Base-by-base conservation (phyloP, 768 basidiomycete species). In the Amanita jacksonii region DNA sequence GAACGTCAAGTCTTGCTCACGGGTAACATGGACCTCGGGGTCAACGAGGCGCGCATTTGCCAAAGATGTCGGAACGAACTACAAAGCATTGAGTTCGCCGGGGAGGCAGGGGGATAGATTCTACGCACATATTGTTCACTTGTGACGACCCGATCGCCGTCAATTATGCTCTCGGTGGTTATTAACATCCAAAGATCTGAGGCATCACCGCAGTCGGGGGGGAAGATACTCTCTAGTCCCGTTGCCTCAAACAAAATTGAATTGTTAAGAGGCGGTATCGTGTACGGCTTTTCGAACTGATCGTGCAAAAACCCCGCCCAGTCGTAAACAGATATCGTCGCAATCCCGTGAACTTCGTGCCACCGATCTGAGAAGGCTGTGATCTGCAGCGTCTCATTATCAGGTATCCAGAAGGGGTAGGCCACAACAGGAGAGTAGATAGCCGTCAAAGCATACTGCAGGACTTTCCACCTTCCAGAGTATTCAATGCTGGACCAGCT, bases 401-500 rank as follows among this genome's bases (percentile, higher is more conserved):
- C 62, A 1, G 69, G 63, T 8, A 67, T 70, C 75, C 74, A 78
- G 61, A 78, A 77, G 15, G 77, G 73, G 46, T 72, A 73, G 49
- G 76, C 66, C 40, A 64, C 57, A 22, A 77, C 57, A 8, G 76
- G 72, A 1, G 66, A 58, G 52, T 69, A 77, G 4, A 62, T 61
- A 15, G 56, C 57, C 10, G 70, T 58, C 48, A 73, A 54, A 16
- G 66, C 73, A 50, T 77, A 76, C 46, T 78, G 68, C 44, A 76
- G 58, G 2, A 73, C 75, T 56, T 78, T 77, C 77, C 76, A 77
- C 16, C 77, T 57, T 6, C 77, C 75, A 4, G 72, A 74, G 51
- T 74, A 73, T 51, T 77, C 76, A 52, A 76, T 66, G 39, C 64
- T 62, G 2, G 73, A 66, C 75, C 75, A 77, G 52, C 69, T 73